Evolutionary conservation across 1,284 basidiomycete species (phyloP).

Genomic region (Coniferiporia sulphurascens): DNA sequence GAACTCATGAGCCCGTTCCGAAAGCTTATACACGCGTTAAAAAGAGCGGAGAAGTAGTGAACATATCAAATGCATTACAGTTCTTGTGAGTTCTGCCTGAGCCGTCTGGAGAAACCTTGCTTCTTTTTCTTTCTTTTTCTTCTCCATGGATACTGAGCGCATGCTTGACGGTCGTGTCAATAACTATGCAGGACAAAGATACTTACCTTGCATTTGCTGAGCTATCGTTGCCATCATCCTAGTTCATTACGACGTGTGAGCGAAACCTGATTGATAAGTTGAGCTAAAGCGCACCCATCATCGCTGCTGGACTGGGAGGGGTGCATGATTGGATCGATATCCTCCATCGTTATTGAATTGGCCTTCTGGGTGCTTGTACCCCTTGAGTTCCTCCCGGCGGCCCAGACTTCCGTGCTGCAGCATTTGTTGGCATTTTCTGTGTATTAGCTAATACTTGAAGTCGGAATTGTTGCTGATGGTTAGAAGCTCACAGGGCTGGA

Average conservation of each 20-base stretch:
- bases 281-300: constrained; percentile 12
- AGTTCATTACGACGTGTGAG: neutral
- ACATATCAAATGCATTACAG: neutral
- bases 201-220: constrained; percentile 18
- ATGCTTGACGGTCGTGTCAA: neutral
- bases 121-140: constrained; percentile 19
- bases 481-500: too few species aligned
- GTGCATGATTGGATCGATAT: constrained; percentile 6
- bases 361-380: neutral
- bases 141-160: constrained; percentile 14
- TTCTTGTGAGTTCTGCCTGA: constrained; percentile 8
- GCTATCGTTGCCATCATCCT: constrained; percentile 19
- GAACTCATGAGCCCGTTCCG: constrained; percentile 12
- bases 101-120: constrained; percentile 16
- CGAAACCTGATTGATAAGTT: neutral
- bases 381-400: neutral
- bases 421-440: neutral
- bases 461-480: too few species aligned
- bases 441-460: too few species aligned
- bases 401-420: neutral
- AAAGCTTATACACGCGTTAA: constrained; percentile 1
- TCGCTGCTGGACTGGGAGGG: constrained; percentile 18
- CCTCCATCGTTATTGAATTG: constrained; percentile 1
- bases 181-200: neutral
- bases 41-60: neutral